These are phyloP conservation scores for Alnus glutinosa DNA, from an alignment of 306 rosid genomes.

Conservation along the genomic window DNA sequence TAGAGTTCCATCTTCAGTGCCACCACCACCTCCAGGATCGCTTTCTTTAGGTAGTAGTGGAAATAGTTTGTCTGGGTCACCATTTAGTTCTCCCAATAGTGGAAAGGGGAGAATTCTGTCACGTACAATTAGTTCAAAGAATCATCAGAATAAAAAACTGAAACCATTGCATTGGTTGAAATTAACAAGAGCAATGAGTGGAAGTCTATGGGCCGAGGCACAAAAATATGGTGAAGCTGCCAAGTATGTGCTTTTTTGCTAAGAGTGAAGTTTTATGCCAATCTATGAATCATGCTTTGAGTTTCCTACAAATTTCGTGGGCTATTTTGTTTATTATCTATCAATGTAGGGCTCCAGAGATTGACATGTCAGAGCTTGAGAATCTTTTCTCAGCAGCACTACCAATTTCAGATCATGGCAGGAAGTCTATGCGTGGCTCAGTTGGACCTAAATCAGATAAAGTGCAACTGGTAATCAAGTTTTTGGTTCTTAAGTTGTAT, in stretches of 20 bases:
- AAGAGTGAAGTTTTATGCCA: conserved; percentile 21
- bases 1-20: conserved; percentile 31
- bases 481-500: conserved; percentile 18
- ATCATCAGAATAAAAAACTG: conserved; percentile 61
- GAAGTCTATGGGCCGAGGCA: conserved; percentile 97
- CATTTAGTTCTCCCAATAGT: conserved; percentile 25
- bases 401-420: conserved; percentile 48
- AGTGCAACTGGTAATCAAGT: conserved; percentile 78
- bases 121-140: conserved; percentile 50
- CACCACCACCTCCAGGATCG: conserved; percentile 36
- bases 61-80: conserved; percentile 40
- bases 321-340: conserved; percentile 23
- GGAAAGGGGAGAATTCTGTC: conserved; percentile 56
- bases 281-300: conserved; percentile 24
- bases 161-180: conserved; percentile 96
- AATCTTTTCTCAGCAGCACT: conserved; percentile 76
- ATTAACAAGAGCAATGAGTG: conserved; percentile 75
- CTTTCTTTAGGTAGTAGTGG: conserved; percentile 31
- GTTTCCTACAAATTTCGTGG: conserved; percentile 22
- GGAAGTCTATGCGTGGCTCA: conserved; percentile 50
- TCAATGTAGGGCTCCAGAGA: conserved; percentile 80
- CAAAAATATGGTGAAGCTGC: conserved; percentile 72
- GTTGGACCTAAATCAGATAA: conserved; percentile 72
- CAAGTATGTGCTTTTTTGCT: conserved; percentile 54
- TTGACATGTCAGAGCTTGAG: conserved; percentile 95